Evolutionary conservation across 1,139 yeast genomes (phyloP), one percentile per base, ranked within the genome.

Genomic region (Lodderomyces orthopsilosis): DNA sequence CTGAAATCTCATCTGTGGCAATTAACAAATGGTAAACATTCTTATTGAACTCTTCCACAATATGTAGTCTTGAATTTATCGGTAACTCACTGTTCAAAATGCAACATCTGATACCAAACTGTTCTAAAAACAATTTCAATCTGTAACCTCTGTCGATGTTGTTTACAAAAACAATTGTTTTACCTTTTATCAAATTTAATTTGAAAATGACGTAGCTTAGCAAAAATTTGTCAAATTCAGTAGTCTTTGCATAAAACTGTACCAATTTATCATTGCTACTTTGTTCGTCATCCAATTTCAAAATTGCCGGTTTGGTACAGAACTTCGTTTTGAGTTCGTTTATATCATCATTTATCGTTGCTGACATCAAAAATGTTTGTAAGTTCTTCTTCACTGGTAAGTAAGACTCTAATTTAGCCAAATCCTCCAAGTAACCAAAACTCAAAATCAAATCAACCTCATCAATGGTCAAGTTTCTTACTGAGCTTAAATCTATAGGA

Each of bases 291-390:
- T 83, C 82, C 38, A 93, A 74, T 58, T 83, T 86, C 49, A 94
- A 70, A 36, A 89, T 78, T 0, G 95, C 96, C 2, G 97, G 95
- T 53, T 81, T 79, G 44, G 91, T 81, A 64, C 98, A 93, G 61
- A 86, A 90, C 56, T 79, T 77, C 37, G 70, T 61, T 63, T 93
- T 93, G 56, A 94, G 68, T 38, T 77, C 80, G 47, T 87, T 82
- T 50, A 91, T 79, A 49, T 93, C 98, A 41, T 88, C 95, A 58
- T 83, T 87, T 46, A 94, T 70, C 2, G 98, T 94, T 1, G 99
- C 99, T 62, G 96, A 88, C 98, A 93, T 93, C 52, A 94, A 70
- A 66, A 90, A 91, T 1, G 95, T 84, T 66, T 94, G 98, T 53
- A 89, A 70, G 44, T 83, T 82, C 54, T 84, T 84, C 59, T 81